Percentiles rank a stretch among this genome's conserved stretches.
Conservation (phyloP, 1,284 basidiomycete species). For the Ustilago trichophora region DNA sequence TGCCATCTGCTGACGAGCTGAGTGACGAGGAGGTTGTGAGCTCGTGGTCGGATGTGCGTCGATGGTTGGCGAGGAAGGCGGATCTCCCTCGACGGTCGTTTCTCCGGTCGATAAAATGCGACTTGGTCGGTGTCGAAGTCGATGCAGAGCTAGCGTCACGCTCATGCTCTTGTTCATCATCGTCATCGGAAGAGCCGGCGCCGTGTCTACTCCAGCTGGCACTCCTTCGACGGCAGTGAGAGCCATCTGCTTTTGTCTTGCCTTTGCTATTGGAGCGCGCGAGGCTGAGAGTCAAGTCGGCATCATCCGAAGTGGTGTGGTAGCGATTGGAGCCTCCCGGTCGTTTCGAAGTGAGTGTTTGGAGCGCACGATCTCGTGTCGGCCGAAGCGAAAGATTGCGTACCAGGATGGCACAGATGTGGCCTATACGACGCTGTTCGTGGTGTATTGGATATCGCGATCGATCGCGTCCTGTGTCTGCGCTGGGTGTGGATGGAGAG, state of each 20-base stretch:
- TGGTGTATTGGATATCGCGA: too few species aligned
- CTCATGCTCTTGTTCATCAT: not conserved
- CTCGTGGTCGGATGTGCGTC: slow-evolving; percentile 29
- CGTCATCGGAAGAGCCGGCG: slow-evolving; percentile 13
- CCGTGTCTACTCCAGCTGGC: slow-evolving; percentile 25
- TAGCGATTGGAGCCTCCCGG: slow-evolving; percentile 23
- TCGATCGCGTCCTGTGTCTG: not conserved
- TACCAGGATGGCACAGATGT: slow-evolving; percentile 35
- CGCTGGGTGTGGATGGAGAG: not conserved
- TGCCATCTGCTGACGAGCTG: not conserved
- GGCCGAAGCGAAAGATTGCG: slow-evolving; percentile 42
- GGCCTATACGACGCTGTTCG: slow-evolving; percentile 33
- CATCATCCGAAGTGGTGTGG: slow-evolving; percentile 41
- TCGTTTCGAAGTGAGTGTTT: slow-evolving; percentile 32
- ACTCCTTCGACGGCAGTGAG: slow-evolving; percentile 9
- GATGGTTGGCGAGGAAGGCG: slow-evolving; percentile 7
- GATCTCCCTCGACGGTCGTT: slow-evolving; percentile 9
- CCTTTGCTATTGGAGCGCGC: slow-evolving; percentile 34
- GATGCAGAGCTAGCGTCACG: slow-evolving; percentile 7
- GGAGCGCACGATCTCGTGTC: slow-evolving; percentile 35
- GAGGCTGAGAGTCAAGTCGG: slow-evolving; percentile 37
- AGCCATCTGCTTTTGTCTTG: slow-evolving; percentile 12
- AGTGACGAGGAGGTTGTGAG: slow-evolving; percentile 8
- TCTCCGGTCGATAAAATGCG: not conserved
- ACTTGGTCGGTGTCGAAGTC: slow-evolving; percentile 8